Evolutionary conservation across 768 basidiomycete species (phyloP).

Genomic region (Kwoniella sp.): DNA sequence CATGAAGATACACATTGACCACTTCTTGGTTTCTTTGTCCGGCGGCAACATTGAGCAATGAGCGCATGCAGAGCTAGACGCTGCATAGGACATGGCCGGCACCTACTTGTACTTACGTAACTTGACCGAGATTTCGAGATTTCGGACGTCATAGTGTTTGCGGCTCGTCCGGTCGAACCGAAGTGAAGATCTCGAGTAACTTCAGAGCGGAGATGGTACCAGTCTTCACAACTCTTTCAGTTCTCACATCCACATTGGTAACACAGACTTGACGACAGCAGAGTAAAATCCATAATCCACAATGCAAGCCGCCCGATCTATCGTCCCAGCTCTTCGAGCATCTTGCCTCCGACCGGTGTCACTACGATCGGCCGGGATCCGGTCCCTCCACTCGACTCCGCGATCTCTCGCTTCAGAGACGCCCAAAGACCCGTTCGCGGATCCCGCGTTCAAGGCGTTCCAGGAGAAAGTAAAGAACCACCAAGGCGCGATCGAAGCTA

Average conservation of each 20-base stretch:
- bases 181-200: neutral
- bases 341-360: neutral
- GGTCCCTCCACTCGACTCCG: conserved; percentile 24
- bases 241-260: no score
- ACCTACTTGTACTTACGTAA: conserved; percentile 1
- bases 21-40: no score
- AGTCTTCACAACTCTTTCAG: no score
- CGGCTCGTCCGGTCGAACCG: neutral
- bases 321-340: conserved; percentile 8
- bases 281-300: conserved; percentile 1
- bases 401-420: conserved; percentile 26
- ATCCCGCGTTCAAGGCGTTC: conserved; percentile 37
- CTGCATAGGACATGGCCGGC: no score
- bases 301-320: conserved; percentile 13
- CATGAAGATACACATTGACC: no score
- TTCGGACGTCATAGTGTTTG: conserved; percentile 1
- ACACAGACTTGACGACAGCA: no score
- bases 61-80: no score
- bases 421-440: conserved; percentile 33
- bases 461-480: conserved; percentile 42
- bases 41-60: no score
- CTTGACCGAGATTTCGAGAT: neutral
- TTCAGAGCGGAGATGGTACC: no score
- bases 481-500: conserved; percentile 43
- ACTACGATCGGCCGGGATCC: conserved; percentile 1